Base-by-base conservation (phyloP, 331 rosid species). In the Rosa hybrid region DNA sequence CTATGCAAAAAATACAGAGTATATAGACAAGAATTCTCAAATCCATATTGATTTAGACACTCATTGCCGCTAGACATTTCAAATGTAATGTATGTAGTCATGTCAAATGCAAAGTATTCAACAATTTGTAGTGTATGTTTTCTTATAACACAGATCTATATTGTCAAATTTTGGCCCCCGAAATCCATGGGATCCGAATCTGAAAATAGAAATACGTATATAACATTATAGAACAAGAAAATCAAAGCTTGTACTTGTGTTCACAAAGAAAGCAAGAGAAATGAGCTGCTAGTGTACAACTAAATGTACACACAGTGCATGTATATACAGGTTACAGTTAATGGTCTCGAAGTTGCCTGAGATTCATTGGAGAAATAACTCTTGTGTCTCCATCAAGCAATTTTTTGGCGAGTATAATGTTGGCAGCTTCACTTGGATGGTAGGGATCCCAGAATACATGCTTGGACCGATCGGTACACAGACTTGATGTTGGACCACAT, bases 361-460 rank as follows among this genome's bases (percentile, higher is more conserved):
- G 97, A 83, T 91, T 95, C 34, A 90, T 30, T 6, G 99, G 99
- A 75, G 88, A 89, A 1, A 93, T 91, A 83, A 75, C 73, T 80
- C 83, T 87, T 4, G 56, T 77, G 83, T 90, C 97, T 51, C 99
- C 99, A 30, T 96, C 93, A 18, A 96, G 82, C 69, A 96, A 85
- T 62, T 91, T 87, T 57, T 93, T 93, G 81, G 97, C 92, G 0
- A 96, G 74, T 25, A 96, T 79, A 38, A 96, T 77, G 75, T 96
- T 93, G 45, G 99, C 91, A 56, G 99, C 94, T 44, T 96, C 98
- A 34, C 98, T 96, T 12, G 99, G 98, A 54, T 96, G 99, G 76
- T 91, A 93, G 42, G 98, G 99, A 87, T 96, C 98, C 98, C 98
- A 96, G 81, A 96, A 96, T 7, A 96, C 97, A 78, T 96, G 97